Percentiles rank a stretch among this genome's conserved stretches.
Conservation (phyloP, 2,329 filamentous ascomycete genomes). For the Gyromitra esculenta region DNA sequence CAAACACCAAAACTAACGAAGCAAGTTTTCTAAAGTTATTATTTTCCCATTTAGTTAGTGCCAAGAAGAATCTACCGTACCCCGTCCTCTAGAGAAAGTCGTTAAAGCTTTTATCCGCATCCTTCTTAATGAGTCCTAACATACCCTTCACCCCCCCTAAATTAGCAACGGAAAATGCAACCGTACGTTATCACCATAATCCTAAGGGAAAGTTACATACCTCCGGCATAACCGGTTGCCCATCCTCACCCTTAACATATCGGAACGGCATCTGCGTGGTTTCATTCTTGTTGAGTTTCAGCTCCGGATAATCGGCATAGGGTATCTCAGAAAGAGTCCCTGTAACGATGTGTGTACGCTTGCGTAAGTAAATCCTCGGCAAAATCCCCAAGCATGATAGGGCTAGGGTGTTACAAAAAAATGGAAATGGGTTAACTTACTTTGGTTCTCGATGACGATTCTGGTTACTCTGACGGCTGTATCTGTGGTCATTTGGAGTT, state of each 20-base stretch:
- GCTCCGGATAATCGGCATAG: conserved; percentile 87
- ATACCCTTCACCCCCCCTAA: conserved; percentile 73
- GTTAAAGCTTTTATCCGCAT: conserved; percentile 89
- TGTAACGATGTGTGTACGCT: conserved; percentile 60
- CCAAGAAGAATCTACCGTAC: conserved; percentile 1
- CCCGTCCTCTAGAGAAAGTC: conserved; percentile 73
- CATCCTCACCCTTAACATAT: conserved; percentile 80
- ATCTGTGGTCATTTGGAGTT: conserved; percentile 98
- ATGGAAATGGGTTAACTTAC: conserved; percentile 65
- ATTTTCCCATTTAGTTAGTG: neutral
- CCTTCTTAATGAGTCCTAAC: conserved; percentile 90
- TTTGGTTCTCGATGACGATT: conserved; percentile 83
- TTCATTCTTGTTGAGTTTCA: conserved; percentile 89
- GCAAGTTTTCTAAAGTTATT: neutral
- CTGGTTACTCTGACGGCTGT: conserved; percentile 94
- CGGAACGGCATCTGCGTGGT: conserved; percentile 98
- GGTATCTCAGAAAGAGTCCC: conserved; percentile 80
- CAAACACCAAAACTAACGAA: neutral
- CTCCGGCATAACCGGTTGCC: conserved; percentile 88
- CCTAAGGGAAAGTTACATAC: conserved; percentile 65
- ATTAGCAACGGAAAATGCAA: conserved; percentile 35
- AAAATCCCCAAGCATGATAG: neutral
- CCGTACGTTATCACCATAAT: neutral
- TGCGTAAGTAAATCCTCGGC: conserved; percentile 23
- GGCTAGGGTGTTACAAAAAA: conserved; percentile 7